These are phyloP conservation scores for Aspergillus baeticus DNA, from an alignment of 495 filamentous ascomycete genomes.

Conservation along the genomic window DNA sequence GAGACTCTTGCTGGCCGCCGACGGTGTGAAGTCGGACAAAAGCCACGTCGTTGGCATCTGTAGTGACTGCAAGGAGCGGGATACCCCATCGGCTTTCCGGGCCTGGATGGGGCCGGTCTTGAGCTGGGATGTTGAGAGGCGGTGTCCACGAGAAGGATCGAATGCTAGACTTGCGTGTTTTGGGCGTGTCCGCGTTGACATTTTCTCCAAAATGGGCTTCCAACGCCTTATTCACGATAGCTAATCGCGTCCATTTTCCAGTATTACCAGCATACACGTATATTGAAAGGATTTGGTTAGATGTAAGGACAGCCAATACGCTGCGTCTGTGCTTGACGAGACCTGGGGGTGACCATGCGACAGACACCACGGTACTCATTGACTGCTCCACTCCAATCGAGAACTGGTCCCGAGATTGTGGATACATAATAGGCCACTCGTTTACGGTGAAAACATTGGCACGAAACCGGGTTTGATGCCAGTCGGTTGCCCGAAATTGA, in stretches of 20 bases:
- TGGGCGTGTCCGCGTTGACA: slow-evolving; percentile 8
- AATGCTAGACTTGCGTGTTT: slow-evolving; percentile 31
- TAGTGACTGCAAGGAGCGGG: slow-evolving; percentile 34
- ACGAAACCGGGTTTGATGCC: slow-evolving; percentile 43
- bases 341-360: slow-evolving; percentile 63
- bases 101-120: slow-evolving; percentile 6
- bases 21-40: slow-evolving; percentile 25
- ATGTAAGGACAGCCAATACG: slow-evolving; percentile 58
- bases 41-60: slow-evolving; percentile 44
- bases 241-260: slow-evolving; percentile 44
- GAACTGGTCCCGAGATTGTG: slow-evolving; percentile 46
- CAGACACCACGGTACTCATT: slow-evolving; percentile 44
- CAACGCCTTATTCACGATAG: slow-evolving; percentile 41
- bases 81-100: slow-evolving; percentile 43
- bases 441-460: slow-evolving; percentile 51
- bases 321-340: slow-evolving; percentile 56
- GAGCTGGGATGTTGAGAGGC: slow-evolving; percentile 27
- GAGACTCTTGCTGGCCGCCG: background rate
- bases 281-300: slow-evolving; percentile 52
- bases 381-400: slow-evolving; percentile 67
- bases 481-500: slow-evolving; percentile 21
- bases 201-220: slow-evolving; percentile 21
- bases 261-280: slow-evolving; percentile 40
- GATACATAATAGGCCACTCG: slow-evolving; percentile 52
- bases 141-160: slow-evolving; percentile 45